Base-by-base conservation (phyloP, 306 rosid genomes). In the Begonia peltatifolia region DNA sequence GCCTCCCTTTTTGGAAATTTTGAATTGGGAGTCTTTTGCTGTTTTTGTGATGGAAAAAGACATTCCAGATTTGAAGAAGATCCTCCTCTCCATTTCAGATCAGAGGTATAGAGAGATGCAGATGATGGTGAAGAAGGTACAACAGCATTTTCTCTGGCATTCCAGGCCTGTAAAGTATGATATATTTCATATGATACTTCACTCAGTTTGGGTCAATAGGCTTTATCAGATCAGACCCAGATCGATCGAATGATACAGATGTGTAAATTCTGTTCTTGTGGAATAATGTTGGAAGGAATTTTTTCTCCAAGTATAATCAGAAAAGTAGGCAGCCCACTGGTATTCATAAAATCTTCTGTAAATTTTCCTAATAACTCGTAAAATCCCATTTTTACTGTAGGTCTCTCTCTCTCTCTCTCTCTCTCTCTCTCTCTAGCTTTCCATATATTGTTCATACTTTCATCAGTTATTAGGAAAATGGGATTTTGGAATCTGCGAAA, bases 61-160 rank as follows among this genome's bases (percentile, higher is more conserved):
- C 54, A 81, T 86, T 11, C 88, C 84, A 0, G 58, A 92, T 50
- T 71, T 92, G 83, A 81, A 87, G 75, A 72, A 76, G 11, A 83
- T 86, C 38, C 76, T 92, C 8, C 67, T 73, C 55, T 79, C 96
- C 0, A 86, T 92, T 59, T 70, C 99, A 2, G 77, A 81, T 18
- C 78, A 79, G 60, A 71, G 68, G 20, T 92, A 86, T 63, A 63
- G 70, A 23, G 77, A 77, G 74, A 71, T 92, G 94, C 86, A 83
- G 47, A 69, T 70, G 81, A 79, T 82, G 63, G 93, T 86, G 65
- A 86, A 70, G 63, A 79, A 48, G 79, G 83, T 86, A 38, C 99
- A 86, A 60, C 65, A 72, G 66, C 96, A 92, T 75, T 92, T 92
- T 76, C 59, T 83, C 9, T 92, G 99, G 99, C 96, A 86, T 73